Percentiles rank a stretch among this genome's conserved stretches.
phyloP scores from a whole-genome alignment of 1,284 basidiomycete species.

The Hortiboletus rubellus region DNA sequence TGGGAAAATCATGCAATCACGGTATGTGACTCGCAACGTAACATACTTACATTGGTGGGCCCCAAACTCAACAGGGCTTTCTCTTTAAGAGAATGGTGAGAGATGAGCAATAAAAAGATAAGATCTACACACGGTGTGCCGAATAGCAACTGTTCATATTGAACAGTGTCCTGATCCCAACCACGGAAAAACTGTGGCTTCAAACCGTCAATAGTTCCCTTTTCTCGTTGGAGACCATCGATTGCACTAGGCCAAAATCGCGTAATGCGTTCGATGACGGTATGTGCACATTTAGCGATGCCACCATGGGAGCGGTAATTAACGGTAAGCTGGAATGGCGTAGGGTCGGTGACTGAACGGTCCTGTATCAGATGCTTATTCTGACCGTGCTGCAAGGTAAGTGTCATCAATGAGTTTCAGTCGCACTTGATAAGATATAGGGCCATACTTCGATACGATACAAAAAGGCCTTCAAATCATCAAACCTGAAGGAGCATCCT shows the following conservation, averaged over 20 bases:
- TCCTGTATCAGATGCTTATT: slow-evolving; percentile 12
- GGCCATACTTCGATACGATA: slow-evolving; percentile 54
- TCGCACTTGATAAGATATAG: fast-evolving
- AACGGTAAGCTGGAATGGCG: slow-evolving; percentile 56
- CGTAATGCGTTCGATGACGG: slow-evolving; percentile 61
- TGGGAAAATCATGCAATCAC: background rate
- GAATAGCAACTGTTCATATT: slow-evolving; percentile 60
- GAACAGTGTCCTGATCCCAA: slow-evolving; percentile 52
- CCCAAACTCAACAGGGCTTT: slow-evolving; percentile 60
- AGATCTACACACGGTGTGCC: slow-evolving; percentile 42
- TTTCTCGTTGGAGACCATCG: slow-evolving; percentile 58
- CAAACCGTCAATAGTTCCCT: slow-evolving; percentile 56
- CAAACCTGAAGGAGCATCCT: slow-evolving; percentile 70
- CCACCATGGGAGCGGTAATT: slow-evolving; percentile 77
- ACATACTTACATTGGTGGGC: slow-evolving; percentile 59
- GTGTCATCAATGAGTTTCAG: background rate
- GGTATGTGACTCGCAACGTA: background rate
- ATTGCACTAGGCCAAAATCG: slow-evolving; percentile 67
- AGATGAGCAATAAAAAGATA: background rate
- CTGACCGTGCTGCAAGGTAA: slow-evolving; percentile 22
- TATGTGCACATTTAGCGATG: slow-evolving; percentile 64
- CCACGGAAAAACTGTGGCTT: slow-evolving; percentile 61
- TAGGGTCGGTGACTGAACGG: slow-evolving; percentile 36
- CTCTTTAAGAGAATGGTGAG: slow-evolving; percentile 34
- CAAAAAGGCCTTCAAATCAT: slow-evolving; percentile 68